A percentile compares a stretch with the other conserved stretches of the same genome.
Conservation (phyloP, 768 basidiomycete genomes). For the Tulasnella sp. region DNA sequence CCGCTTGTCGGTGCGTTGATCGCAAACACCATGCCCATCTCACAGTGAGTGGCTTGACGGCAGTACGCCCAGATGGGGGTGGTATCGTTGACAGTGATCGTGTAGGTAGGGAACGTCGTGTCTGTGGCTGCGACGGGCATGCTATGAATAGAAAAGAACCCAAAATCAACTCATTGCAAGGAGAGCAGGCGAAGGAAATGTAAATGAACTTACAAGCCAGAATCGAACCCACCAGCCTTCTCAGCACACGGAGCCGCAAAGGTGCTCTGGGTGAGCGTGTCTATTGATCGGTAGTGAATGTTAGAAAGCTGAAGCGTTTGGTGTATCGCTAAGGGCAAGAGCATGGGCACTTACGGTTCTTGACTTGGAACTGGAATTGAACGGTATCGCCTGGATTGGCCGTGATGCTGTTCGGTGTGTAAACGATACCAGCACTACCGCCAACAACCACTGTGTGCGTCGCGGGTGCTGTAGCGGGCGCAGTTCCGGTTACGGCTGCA, state of each 20-base stretch:
- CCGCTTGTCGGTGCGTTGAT: constrained; percentile 16
- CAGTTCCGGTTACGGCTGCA: constrained; percentile 4
- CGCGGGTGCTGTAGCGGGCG: constrained; percentile 7
- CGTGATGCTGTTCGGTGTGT: constrained; percentile 9
- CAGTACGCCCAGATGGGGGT: constrained; percentile 41
- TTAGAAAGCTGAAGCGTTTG: not conserved
- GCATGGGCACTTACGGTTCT: constrained; percentile 16
- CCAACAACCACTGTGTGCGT: constrained; percentile 19
- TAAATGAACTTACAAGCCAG: constrained; percentile 15
- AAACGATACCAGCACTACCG: constrained; percentile 3
- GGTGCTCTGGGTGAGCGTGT: constrained; percentile 29
- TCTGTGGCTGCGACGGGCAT: constrained; percentile 35
- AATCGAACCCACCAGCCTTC: constrained; percentile 15
- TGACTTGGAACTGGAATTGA: constrained; percentile 15
- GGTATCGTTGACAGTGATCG: constrained; percentile 44
- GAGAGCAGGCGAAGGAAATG: not conserved
- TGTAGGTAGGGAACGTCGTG: constrained; percentile 15
- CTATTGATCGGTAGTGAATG: constrained; percentile 1
- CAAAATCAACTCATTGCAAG: not conserved
- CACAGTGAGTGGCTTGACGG: constrained; percentile 20
- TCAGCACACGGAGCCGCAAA: constrained; percentile 24
- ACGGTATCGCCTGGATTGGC: constrained; percentile 17
- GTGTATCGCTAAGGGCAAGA: no score
- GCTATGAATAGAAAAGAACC: constrained; percentile 17
- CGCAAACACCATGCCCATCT: constrained; percentile 19